Evolutionary conservation across 225 moss, liverwort and hornwort genomes (phyloP).

Genomic region (Polytrichum formosum): DNA sequence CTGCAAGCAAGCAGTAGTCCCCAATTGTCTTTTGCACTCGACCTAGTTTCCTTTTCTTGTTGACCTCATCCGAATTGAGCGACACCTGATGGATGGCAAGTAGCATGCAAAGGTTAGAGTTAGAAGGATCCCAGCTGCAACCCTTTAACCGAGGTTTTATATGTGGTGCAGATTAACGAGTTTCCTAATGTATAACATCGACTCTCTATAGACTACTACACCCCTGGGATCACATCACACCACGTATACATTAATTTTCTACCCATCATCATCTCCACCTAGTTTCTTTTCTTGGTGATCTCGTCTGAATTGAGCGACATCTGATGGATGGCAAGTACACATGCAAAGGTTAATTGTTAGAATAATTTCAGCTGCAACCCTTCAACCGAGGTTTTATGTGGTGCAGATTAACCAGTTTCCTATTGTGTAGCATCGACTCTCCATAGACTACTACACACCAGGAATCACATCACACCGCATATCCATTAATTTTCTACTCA

Average conservation of each 20-base stretch:
- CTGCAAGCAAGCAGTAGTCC: slow-evolving; percentile 95
- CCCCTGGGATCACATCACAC: slow-evolving; percentile 42
- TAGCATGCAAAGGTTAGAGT: not conserved
- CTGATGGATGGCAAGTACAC: slow-evolving; percentile 21
- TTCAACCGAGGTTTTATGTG: too few relatives aligned
- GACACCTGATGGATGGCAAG: slow-evolving; percentile 30
- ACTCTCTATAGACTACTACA: too few relatives aligned
- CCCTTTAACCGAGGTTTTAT: slow-evolving; percentile 35
- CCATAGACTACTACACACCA: too few relatives aligned
- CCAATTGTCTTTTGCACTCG: slow-evolving; percentile 97
- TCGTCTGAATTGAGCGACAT: slow-evolving; percentile 93
- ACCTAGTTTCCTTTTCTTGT: slow-evolving; percentile 84
- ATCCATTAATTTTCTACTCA: too few relatives aligned
- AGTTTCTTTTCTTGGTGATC: slow-evolving; percentile 78
- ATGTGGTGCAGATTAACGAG: slow-evolving; percentile 35
- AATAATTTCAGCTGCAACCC: too few relatives aligned
- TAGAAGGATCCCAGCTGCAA: slow-evolving; percentile 27
- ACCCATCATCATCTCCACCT: slow-evolving; percentile 22
- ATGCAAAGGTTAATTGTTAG: too few relatives aligned
- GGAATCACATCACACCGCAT: too few relatives aligned
- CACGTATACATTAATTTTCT: too few relatives aligned
- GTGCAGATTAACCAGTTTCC: too few relatives aligned
- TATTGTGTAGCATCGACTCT: too few relatives aligned
- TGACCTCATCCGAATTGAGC: slow-evolving; percentile 93
- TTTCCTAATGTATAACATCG: too few relatives aligned